These are phyloP conservation scores for Lichenothelia convexa DNA, from an alignment of 495 filamentous ascomycete species.

Conservation along the genomic window DNA sequence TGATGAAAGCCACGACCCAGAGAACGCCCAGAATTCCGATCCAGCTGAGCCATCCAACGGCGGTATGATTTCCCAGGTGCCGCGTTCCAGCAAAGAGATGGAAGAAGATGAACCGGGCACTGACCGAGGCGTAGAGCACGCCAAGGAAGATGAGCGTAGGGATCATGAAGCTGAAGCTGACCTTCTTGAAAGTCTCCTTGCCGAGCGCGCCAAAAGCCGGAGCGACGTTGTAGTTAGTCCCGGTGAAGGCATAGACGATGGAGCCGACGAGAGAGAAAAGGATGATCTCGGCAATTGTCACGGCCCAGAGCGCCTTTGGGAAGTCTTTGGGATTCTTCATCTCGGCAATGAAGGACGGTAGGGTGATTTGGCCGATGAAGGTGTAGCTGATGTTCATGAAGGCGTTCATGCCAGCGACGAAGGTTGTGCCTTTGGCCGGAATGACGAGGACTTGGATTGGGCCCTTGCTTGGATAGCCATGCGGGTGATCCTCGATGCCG, in stretches of 20 bases:
- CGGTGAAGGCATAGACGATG: constrained; percentile 64
- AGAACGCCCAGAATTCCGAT: constrained; percentile 49
- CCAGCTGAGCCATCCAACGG: constrained; percentile 70
- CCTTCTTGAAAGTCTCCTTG: constrained; percentile 54
- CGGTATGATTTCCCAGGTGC: constrained; percentile 59
- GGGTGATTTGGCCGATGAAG: constrained; percentile 82
- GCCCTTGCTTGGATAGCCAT: constrained; percentile 34
- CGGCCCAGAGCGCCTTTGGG: constrained; percentile 73
- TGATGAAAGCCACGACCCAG: constrained; percentile 65
- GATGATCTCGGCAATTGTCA: constrained; percentile 69
- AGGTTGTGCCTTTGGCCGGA: constrained; percentile 52
- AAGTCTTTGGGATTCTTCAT: constrained; percentile 79
- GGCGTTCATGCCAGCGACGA: constrained; percentile 59
- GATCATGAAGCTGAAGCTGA: constrained; percentile 82
- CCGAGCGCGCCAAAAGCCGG: constrained; percentile 70
- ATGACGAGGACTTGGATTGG: constrained; percentile 43
- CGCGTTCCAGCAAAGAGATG: constrained; percentile 56
- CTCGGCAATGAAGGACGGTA: constrained; percentile 82
- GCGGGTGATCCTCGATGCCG: constrained; percentile 50
- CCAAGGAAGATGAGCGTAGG: constrained; percentile 80
- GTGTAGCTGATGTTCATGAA: constrained; percentile 86
- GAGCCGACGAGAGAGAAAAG: constrained; percentile 60
- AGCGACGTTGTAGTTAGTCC: constrained; percentile 62
- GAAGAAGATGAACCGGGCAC: constrained; percentile 72
- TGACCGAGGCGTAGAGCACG: constrained; percentile 73